phyloP scores from a whole-genome alignment of 2,329 filamentous ascomycete genomes.

The Teratosphaeria nubilosa region DNA sequence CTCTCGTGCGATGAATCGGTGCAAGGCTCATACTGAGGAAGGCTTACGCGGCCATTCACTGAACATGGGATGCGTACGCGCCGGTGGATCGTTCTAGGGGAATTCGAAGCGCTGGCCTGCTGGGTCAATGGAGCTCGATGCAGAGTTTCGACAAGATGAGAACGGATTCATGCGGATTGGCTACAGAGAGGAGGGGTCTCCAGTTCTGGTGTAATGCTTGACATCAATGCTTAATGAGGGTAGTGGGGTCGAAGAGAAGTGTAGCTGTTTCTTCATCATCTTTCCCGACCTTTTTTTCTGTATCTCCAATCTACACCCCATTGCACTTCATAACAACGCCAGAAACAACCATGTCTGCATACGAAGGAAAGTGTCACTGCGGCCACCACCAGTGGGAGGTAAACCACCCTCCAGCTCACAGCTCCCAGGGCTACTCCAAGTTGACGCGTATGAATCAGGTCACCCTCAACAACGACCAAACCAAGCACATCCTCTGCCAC shows the following conservation, averaged over 20 bases:
- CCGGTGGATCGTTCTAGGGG: neutral
- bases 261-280: too few species aligned
- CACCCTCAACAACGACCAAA: neutral
- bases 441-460: slow-evolving; percentile 27
- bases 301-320: neutral
- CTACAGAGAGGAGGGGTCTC: neutral
- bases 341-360: neutral
- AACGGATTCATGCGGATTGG: neutral
- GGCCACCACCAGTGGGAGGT: slow-evolving; percentile 44
- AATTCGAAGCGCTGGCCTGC: neutral
- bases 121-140: neutral
- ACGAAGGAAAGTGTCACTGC: slow-evolving; percentile 44
- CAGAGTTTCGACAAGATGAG: neutral
- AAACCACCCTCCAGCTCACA: slow-evolving; percentile 37
- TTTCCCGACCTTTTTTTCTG: too few species aligned
- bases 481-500: slow-evolving; percentile 31
- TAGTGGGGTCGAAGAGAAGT: neutral
- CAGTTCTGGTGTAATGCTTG: neutral
- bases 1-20: neutral
- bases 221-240: neutral
- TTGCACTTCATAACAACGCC: neutral
- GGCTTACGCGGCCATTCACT: neutral
- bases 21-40: neutral
- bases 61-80: neutral
- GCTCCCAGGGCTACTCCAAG: slow-evolving; percentile 37